Base-by-base conservation (phyloP, 2,329 filamentous ascomycete genomes). In the Pyrenophora graminea region DNA sequence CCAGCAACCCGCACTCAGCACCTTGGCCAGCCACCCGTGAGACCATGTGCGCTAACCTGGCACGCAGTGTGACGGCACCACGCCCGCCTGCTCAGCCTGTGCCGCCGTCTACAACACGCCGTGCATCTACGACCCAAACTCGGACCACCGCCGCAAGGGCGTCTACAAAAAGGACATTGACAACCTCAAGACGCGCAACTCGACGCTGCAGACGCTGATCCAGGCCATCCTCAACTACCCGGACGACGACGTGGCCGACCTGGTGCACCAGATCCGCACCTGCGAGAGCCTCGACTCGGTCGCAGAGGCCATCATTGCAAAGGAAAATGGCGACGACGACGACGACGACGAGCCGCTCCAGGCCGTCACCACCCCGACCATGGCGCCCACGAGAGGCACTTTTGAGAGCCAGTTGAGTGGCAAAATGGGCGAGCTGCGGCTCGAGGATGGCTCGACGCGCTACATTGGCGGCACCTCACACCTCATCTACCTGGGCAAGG, bases 401-500 rank as follows among this genome's bases (percentile, higher is more conserved):
- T 79, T 88, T 53, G 93, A 97, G 76, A 85, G 85, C 38, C 90
- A 96, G 64, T 77, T 97, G 40, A 91, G 91, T 2, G 88, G 90
- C 9, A 97, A 92, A 75, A 96, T 97, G 90, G 92, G 91, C 42
- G 90, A 96, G 74, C 78, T 97, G 56, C 82, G 91, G 49, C 77
- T 97, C 4, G 91, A 92, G 63, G 90, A 96, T 63, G 93, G 92
- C 13, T 89, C 89, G 1, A 86, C 94, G 6, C 87, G 92, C 58
- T 97, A 95, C 71, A 91, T 97, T 59, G 93, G 93, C 41, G 94
- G 93, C 40, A 97, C 93, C 0, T 97, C 92, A 1, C 93, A 97
- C 67, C 80, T 97, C 54, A 91, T 97, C 57, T 93, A 94, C 70
- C 78, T 93, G 23, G 70, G 67, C 53, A 62, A 66, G 36, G 61